Evolutionary conservation across 2,329 filamentous ascomycete genomes (phyloP), one percentile per base, ranked within the genome.

Genomic region (Alternaria brassicicola): DNA sequence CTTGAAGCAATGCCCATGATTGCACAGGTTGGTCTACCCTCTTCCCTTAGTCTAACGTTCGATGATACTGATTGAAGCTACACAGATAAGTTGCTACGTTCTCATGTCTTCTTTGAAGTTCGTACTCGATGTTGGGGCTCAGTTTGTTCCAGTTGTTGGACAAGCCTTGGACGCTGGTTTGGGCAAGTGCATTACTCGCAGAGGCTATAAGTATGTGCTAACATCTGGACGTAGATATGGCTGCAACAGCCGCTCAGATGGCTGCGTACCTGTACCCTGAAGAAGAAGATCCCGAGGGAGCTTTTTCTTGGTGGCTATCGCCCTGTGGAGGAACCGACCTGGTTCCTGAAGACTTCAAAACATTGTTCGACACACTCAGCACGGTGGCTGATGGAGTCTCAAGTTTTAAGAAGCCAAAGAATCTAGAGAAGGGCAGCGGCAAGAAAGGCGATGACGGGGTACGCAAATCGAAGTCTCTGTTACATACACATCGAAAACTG

Each of bases 1-100:
- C 30, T 61, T 3, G 58, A 61, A 23, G 58, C 58, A n/a, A 45
- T 61, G 54, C 58, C 58, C 6, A 41, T 55, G 41, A 61, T 61
- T 46, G 54, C 55, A 4, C 48, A 61, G 58, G 58, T 58, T 38
- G 7, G 47, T 53, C 12, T 31, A 26, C 25, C 7, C 25, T 26
- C 7, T 26, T 4, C 25, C 25, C 25, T 26, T 26, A 7, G 4
- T 26, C 25, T 26, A 26, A 7, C 25, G 4, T 26, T 26, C 25
- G 4, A 26, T 26, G 25, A 7, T 26, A 26, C 25, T 26, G 25
- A 26, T 26, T 4, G 25, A 26, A 26, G 25, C 7, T 7, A 26
- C 25, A 26, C 25, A 61, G 54, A 57, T 61, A 33, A 17, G 57
- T 6, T 61, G 57, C 30, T 57, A 49, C 33, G 42, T 61, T 10